phyloP scores from a whole-genome alignment of 2,329 filamentous ascomycete species.

The Pseudopithomyces maydicus region DNA sequence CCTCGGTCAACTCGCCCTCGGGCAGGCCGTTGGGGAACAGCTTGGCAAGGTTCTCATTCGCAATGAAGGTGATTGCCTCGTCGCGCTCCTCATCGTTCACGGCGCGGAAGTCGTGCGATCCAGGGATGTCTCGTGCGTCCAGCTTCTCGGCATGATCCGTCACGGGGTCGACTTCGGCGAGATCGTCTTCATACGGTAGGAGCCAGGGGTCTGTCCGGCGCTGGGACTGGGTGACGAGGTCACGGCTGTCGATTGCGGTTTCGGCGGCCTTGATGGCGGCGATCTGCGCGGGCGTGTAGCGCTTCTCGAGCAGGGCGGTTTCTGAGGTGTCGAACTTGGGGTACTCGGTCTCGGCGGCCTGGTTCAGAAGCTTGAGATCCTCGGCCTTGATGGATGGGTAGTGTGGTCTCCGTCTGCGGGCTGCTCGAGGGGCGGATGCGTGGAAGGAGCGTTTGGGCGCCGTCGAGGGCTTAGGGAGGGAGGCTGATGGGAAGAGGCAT shows the following conservation, averaged over 20 bases:
- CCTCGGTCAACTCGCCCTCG: conserved; percentile 28
- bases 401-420: conserved; percentile 45
- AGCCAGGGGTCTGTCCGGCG: conserved; percentile 74
- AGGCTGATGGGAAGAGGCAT: conserved; percentile 47
- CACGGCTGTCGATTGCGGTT: conserved; percentile 71
- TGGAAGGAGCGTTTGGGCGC: conserved; percentile 49
- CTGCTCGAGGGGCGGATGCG: conserved; percentile 40
- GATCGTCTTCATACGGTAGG: conserved; percentile 74
- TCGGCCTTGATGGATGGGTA: conserved; percentile 52
- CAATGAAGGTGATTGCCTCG: conserved; percentile 36
- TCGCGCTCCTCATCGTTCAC: conserved; percentile 40
- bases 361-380: conserved; percentile 43
- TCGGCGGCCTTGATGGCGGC: conserved; percentile 83
- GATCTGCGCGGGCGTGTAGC: conserved; percentile 82
- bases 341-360: conserved; percentile 48
- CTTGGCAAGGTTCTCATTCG: conserved; percentile 42
- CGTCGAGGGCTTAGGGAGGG: conserved; percentile 33
- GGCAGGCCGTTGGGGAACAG: conserved; percentile 43
- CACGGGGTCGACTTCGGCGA: conserved; percentile 75
- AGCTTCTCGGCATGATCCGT: conserved; percentile 65
- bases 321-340: conserved; percentile 66
- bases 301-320: conserved; percentile 57
- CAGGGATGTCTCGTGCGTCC: conserved; percentile 24
- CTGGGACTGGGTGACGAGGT: conserved; percentile 75
- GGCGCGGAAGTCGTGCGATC: conserved; percentile 27